Evolutionary conservation across 192 early-diverging fungal genomes (phyloP).

Genomic region (Rhizoclosmatium sp.): DNA sequence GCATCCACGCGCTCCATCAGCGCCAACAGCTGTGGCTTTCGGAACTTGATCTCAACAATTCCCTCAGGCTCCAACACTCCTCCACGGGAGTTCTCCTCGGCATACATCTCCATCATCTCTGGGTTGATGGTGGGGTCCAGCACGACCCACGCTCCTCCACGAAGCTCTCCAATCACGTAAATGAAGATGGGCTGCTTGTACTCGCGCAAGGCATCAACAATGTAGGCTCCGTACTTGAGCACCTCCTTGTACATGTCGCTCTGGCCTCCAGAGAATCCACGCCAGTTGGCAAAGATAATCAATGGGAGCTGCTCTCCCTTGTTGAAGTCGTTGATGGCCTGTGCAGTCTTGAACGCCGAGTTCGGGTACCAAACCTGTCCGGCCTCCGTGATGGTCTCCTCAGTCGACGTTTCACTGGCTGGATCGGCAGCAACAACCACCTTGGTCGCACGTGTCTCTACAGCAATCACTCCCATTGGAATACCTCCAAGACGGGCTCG

Average conservation of each 20-base stretch:
- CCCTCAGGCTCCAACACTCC: constrained; percentile 98
- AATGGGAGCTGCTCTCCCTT: constrained; percentile 97
- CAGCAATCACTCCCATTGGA: constrained; percentile 95
- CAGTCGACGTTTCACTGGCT: constrained; percentile 86
- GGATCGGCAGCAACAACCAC: constrained; percentile 93
- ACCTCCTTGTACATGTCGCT: constrained; percentile 99
- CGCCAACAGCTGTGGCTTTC: constrained; percentile 87
- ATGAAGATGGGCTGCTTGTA: constrained; percentile 99
- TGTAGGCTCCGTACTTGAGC: constrained; percentile 95
- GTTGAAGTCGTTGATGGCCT: constrained; percentile 99
- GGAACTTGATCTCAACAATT: constrained; percentile 98
- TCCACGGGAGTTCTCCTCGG: constrained; percentile 86
- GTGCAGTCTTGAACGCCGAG: constrained; percentile 99
- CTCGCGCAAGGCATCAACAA: constrained; percentile 94
- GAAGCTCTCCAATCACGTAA: constrained; percentile 95
- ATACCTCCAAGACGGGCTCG: constrained; percentile 95
- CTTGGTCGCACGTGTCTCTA: constrained; percentile 95
- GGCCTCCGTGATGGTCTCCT: constrained; percentile 90
- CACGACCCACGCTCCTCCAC: constrained; percentile 98
- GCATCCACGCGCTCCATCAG: constrained; percentile 94
- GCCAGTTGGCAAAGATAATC: constrained; percentile 99
- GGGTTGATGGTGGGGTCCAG: constrained; percentile 96
- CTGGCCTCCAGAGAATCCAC: constrained; percentile 99
- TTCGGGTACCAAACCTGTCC: constrained; percentile 99
- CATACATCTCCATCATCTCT: constrained; percentile 99